These are phyloP conservation scores for Dictyostelium capitatum DNA, from an alignment of 78 protist species.

Conservation along the genomic window DNA sequence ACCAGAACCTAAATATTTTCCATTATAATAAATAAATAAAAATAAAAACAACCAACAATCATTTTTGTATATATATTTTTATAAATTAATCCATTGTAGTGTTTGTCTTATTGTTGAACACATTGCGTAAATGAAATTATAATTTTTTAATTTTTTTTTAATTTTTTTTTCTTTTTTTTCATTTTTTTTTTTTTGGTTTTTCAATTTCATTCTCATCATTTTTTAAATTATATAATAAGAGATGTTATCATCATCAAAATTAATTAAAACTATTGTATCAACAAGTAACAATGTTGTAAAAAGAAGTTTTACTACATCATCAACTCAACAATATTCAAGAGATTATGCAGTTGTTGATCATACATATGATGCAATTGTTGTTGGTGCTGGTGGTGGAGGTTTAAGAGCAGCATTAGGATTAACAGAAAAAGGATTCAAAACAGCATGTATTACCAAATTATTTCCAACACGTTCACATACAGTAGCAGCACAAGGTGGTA, in stretches of 20 bases:
- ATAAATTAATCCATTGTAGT: too few relatives aligned
- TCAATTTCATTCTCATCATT: not conserved
- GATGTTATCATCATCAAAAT: constrained; percentile 21
- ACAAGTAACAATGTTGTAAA: not conserved
- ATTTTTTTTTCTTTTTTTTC: not conserved
- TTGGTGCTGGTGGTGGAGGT: constrained; percentile 99
- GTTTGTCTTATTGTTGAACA: too few relatives aligned
- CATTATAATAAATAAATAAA: not conserved
- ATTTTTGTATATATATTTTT: too few relatives aligned
- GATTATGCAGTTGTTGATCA: constrained; percentile 97
- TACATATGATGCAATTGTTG: constrained; percentile 98
- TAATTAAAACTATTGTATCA: not conserved
- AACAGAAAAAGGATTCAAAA: constrained; percentile 95
- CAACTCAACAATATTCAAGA: constrained; percentile 43
- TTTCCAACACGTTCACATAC: constrained; percentile 99
- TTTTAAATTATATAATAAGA: not conserved
- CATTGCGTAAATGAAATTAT: too few relatives aligned
- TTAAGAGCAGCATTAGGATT: constrained; percentile 98
- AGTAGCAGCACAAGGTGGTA: constrained; percentile 99
- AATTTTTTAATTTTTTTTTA: constrained; percentile 4
- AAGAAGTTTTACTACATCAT: constrained; percentile 19
- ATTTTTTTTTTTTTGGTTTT: not conserved
- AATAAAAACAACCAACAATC: not conserved
- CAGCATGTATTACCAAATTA: constrained; percentile 98
- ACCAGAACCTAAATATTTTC: constrained; percentile 55